Base-by-base conservation (phyloP, 2,329 filamentous ascomycete genomes). In the Fusarium coicis region DNA sequence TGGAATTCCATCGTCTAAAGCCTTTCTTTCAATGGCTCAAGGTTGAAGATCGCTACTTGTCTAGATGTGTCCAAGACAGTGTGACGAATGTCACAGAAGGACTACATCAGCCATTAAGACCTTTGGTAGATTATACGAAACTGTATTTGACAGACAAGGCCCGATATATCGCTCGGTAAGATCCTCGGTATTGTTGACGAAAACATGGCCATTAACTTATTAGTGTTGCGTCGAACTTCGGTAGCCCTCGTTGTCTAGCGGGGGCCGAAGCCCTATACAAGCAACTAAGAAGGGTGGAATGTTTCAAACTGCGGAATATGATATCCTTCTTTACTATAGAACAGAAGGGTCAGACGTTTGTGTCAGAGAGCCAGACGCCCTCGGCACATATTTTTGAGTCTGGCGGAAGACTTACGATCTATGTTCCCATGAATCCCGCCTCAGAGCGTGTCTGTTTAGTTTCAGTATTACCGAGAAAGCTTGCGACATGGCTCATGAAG, bases 311-410 rank as follows among this genome's bases (percentile, higher is more conserved):
- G 26, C 26, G 26, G 26, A 26, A 26, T 26, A 26, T 26, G 26
- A 26, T 5, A 26, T 26, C 26, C 26, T 5, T 26, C 26, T 26
- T 26, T 26, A 26, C 26, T 26, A 26, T 26, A 26, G 4, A 26
- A 26, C 26, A 26, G 26, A 26, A 26, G 26, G 26, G 44, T 1
- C 9, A 47, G 26, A 47, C 10, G 4, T 15, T 47, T 30, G 19
- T 30, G 5, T 0, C 26, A 4, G 10, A 47, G 14, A 47, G 26
- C 3, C 44, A 16, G 19, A 1, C n/a, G 3, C n/a, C 26, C 12
- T 21, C 30, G 44, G 26, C 10, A 30, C 44, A 47, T 47, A n/a
- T 47, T 47, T 14, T 19, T 10, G 26, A 47, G 19, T 6, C 19
- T 30, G 44, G 30, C 14, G 19, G 44, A 10, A 47, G 19, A 30